Evolutionary conservation across 1,284 basidiomycete genomes (phyloP).

Genomic region (Gastroboletus turbinatus): DNA sequence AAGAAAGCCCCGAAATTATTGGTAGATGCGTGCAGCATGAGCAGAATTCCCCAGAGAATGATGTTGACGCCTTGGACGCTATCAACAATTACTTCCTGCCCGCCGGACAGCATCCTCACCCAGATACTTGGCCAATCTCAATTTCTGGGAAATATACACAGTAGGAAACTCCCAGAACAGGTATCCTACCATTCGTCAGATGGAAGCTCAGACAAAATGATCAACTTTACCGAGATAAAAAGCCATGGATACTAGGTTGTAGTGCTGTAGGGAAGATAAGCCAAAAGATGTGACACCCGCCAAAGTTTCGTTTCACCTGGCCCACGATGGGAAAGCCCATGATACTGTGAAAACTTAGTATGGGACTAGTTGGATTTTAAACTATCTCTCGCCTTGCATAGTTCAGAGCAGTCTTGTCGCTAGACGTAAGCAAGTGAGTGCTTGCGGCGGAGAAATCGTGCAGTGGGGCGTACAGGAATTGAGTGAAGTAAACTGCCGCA

Average conservation of each 20-base stretch:
- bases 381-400: conserved; percentile 53
- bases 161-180: conserved; percentile 68
- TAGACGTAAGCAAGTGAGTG: conserved; percentile 24
- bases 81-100: not conserved
- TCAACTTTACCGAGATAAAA: conserved; percentile 39
- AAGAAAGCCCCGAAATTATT: conserved; percentile 62
- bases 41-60: conserved; percentile 57
- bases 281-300: not conserved
- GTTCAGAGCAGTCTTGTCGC: conserved; percentile 68
- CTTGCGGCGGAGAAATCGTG: not conserved
- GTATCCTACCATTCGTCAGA: conserved; percentile 42
- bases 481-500: conserved; percentile 67
- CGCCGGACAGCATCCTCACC: conserved; percentile 35
- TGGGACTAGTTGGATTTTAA: not conserved
- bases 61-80: conserved; percentile 51
- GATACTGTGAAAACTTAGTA: conserved; percentile 40
- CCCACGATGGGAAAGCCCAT: conserved; percentile 67
- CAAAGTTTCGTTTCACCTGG: conserved; percentile 41
- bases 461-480: conserved; percentile 48
- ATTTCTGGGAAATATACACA: conserved; percentile 62
- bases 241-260: conserved; percentile 65
- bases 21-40: conserved; percentile 61
- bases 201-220: not conserved
- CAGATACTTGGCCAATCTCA: conserved; percentile 60
- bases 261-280: conserved; percentile 39